Percentiles rank a stretch among this genome's conserved stretches.
phyloP scores from a whole-genome alignment of 768 basidiomycete species.

The Phaeotremella fagi region DNA sequence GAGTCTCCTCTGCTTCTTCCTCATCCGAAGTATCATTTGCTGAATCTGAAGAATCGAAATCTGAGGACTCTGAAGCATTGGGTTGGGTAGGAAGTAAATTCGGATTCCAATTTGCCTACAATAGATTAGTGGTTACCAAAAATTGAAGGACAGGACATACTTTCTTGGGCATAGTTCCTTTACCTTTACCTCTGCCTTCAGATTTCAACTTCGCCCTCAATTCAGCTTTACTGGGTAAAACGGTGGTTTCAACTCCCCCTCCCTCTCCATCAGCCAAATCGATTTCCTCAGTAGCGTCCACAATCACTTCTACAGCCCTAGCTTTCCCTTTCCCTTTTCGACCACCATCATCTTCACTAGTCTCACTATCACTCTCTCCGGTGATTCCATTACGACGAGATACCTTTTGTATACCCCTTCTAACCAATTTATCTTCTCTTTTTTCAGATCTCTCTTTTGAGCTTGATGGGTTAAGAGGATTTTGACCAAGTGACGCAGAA shows the following conservation, averaged over 20 bases:
- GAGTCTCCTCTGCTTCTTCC: slow-evolving; percentile 5
- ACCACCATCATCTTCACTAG: slow-evolving; percentile 25
- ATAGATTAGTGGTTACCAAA: background rate
- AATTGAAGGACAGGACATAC: slow-evolving; percentile 5
- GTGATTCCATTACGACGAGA: slow-evolving; percentile 10
- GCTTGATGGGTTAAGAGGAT: slow-evolving; percentile 36
- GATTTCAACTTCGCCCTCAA: slow-evolving; percentile 9
- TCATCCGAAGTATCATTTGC: slow-evolving; percentile 21
- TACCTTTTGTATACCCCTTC: slow-evolving; percentile 37
- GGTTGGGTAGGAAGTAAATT: slow-evolving; percentile 27
- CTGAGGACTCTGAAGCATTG: slow-evolving; percentile 19
- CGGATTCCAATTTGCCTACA: slow-evolving; percentile 29
- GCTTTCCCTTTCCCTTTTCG: slow-evolving; percentile 38
- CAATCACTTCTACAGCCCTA: slow-evolving; percentile 25
- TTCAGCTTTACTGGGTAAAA: slow-evolving; percentile 9
- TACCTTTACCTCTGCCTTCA: slow-evolving; percentile 8
- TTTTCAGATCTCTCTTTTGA: slow-evolving; percentile 35
- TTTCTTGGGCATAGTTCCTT: slow-evolving; percentile 22
- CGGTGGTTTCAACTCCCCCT: slow-evolving; percentile 1
- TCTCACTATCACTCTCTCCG: slow-evolving; percentile 21
- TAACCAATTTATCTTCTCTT: slow-evolving; percentile 41
- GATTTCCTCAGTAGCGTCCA: background rate
- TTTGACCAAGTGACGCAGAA: slow-evolving; percentile 43
- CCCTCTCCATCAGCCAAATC: too few relatives aligned
- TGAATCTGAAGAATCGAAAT: slow-evolving; percentile 37